Evolutionary conservation across 139 green algal genomes (phyloP), one percentile per base, ranked within the genome.

Genomic region (Trebouxia sp.): DNA sequence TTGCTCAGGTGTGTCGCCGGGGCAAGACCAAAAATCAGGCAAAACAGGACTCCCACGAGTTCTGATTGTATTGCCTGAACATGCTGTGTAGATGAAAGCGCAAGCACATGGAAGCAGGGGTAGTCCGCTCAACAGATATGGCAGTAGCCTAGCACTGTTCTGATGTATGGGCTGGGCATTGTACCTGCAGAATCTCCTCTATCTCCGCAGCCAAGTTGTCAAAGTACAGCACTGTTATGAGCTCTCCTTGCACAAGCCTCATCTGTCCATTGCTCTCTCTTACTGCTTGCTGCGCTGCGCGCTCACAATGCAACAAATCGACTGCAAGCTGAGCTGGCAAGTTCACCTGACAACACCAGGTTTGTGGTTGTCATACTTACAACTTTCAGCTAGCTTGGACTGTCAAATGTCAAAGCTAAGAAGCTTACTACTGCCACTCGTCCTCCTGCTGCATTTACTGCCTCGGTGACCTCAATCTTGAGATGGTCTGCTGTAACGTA

Each of bases 201-300:
- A 98, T 84, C 82, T 98, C 96, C 1, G 87, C 83, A 6, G 91
- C 92, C 20, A 98, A 77, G 26, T 75, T 48, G 43, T 97, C 89
- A 86, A 98, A 97, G 85, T 97, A 98, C 35, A 74, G 37, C 1
- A 38, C 38, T 1, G 91, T 95, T 39, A 99, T 89, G 11, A 99
- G 87, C 84, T 99, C 96, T 6, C 95, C 95, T 42, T 97, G 90
- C 3, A 92, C 70, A 14, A 90, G 48, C 8, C 79, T 51, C 10
- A 95, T 75, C 1, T n/a, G 41, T n/a, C 85, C 90, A 15, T 35
- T 45, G 39, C 82, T 82, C 38, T 82, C 81, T 1, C 80, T 65
- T 17, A 94, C 87, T 43, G 90, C 82, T 6, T 70, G 62, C 0
- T 74, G 65, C 1, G 83, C 88, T 74, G 89, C 84, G 7, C 72